Base-by-base conservation (phyloP, 148 eudicot species). In the Euryodendron excelsum region DNA sequence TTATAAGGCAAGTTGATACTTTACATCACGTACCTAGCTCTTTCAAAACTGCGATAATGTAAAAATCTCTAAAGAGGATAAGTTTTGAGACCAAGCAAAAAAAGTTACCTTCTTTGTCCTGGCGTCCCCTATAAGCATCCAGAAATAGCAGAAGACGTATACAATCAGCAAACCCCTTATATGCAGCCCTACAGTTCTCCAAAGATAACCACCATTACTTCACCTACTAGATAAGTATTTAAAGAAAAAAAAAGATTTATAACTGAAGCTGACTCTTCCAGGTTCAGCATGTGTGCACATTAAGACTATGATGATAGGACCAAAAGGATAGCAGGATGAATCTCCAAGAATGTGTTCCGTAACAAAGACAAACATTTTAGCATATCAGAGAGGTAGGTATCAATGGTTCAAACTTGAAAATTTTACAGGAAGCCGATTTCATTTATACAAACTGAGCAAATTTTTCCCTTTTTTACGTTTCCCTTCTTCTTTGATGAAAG, bases 91-190 rank as follows among this genome's bases (percentile, higher is more conserved):
- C 34, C 47, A 25, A 78, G 55, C 28, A 80, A n/a, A 3, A 82
- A 58, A 36, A 76, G 39, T 79, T 88, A 96, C 98, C 99, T 75
- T 96, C 98, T 87, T 89, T 96, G 85, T 96, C 99, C 89, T 91
- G 98, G 15, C 95, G 91, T 66, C 92, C 94, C 81, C 99, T 89
- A 91, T 96, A 84, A 50, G 99, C 98, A 83, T 92, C 97, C 85
- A 96, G 87, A 86, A 88, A 96, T 53, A 96, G 80, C 69, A 96
- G 94, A 80, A 96, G 98, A 36, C 99, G 99, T 74, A 96, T 96
- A 82, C 91, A 86, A 82, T 96, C 99, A 27, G 99, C 98, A 90
- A 89, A 96, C 48, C 99, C 99, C 85, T 96, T 96, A 88, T 96
- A 96, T 65, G 97, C 95, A 87, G 99, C 99, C 99, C 99, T 96